phyloP scores from a whole-genome alignment of 1,284 basidiomycete genomes.

The Malassezia psittaci region DNA sequence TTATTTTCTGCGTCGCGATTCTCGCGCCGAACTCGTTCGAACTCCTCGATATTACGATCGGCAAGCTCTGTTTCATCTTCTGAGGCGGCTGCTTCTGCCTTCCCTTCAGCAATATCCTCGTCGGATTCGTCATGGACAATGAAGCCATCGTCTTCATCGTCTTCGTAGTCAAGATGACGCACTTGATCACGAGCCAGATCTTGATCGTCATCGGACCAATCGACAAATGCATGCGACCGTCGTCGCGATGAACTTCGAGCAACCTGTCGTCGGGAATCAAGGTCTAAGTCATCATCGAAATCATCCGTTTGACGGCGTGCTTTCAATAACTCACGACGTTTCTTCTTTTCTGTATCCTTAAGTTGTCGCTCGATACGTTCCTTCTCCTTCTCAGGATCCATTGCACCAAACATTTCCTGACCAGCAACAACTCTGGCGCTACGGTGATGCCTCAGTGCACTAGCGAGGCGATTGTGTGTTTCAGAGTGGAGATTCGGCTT shows the following conservation, averaged over 20 bases:
- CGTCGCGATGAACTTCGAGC: slow-evolving; percentile 7
- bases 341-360: slow-evolving; percentile 39
- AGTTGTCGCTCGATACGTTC: slow-evolving; percentile 37
- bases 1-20: not conserved
- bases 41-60: slow-evolving; percentile 12
- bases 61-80: slow-evolving; percentile 15
- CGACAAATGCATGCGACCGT: slow-evolving; percentile 21
- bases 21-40: slow-evolving; percentile 12
- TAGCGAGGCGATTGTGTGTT: slow-evolving; percentile 75
- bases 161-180: slow-evolving; percentile 20
- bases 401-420: slow-evolving; percentile 21
- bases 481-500: slow-evolving; percentile 79
- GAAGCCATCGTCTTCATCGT: slow-evolving; percentile 42
- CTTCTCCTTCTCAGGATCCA: slow-evolving; percentile 58
- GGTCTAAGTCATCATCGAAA: slow-evolving; percentile 28
- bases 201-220: slow-evolving; percentile 39
- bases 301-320: slow-evolving; percentile 25
- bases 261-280: slow-evolving; percentile 7
- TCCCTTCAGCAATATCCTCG: slow-evolving; percentile 16
- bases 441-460: slow-evolving; percentile 69
- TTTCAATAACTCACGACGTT: slow-evolving; percentile 29
- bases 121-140: slow-evolving; percentile 34
- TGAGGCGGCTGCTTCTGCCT: slow-evolving; percentile 2
- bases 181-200: slow-evolving; percentile 20
- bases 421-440: slow-evolving; percentile 56